Percentiles rank a stretch among this genome's conserved stretches.
These are phyloP conservation scores for Amanita rubescens DNA, from an alignment of 768 basidiomycete genomes.

Conservation along the genomic window DNA sequence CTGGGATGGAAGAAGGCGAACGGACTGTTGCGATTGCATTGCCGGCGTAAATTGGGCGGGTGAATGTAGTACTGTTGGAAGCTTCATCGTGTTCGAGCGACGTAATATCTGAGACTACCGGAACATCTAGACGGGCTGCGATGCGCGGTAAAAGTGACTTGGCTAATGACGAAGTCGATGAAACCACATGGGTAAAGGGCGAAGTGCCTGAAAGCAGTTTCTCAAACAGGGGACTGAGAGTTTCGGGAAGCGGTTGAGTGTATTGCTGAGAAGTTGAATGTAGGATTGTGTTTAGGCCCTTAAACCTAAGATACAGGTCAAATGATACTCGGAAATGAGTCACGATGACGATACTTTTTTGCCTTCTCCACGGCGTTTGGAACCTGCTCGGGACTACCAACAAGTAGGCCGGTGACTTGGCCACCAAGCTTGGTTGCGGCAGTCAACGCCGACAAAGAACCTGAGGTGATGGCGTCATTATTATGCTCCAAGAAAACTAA, in stretches of 20 bases:
- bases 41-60: slow-evolving; percentile 94
- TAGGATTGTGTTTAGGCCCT: slow-evolving; percentile 59
- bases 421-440: slow-evolving; percentile 86
- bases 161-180: slow-evolving; percentile 85
- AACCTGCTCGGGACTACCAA: slow-evolving; percentile 65
- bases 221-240: slow-evolving; percentile 76
- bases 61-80: slow-evolving; percentile 75
- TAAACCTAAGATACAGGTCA: slow-evolving; percentile 37
- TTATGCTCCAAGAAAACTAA: slow-evolving; percentile 90
- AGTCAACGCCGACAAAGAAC: slow-evolving; percentile 84
- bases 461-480: slow-evolving; percentile 72
- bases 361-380: slow-evolving; percentile 60
- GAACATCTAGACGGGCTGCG: slow-evolving; percentile 81
- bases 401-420: slow-evolving; percentile 70
- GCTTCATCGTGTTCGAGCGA: slow-evolving; percentile 67
- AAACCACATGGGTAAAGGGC: slow-evolving; percentile 85
- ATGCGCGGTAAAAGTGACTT: slow-evolving; percentile 93
- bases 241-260: slow-evolving; percentile 63
- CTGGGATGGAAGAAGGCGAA: slow-evolving; percentile 61
- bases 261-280: slow-evolving; percentile 69
- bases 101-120: slow-evolving; percentile 87
- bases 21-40: slow-evolving; percentile 94
- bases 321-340: slow-evolving; percentile 1
- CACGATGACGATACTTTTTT: slow-evolving; percentile 54
- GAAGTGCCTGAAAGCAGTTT: slow-evolving; percentile 56